These are phyloP conservation scores for Leishmania tropica DNA, from an alignment of 208 protist genomes.

Conservation along the genomic window DNA sequence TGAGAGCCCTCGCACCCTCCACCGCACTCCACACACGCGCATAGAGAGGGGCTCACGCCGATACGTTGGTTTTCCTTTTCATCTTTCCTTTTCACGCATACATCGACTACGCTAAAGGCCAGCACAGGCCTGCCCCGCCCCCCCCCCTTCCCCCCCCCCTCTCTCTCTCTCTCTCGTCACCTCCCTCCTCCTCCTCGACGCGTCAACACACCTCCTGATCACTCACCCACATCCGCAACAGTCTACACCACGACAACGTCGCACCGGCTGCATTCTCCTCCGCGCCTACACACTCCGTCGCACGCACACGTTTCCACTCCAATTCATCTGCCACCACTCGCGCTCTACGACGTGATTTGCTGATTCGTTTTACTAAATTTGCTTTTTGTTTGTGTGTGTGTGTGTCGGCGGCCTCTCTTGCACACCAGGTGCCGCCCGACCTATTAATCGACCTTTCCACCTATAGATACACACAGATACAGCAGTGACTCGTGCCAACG, in stretches of 20 bases:
- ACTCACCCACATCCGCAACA: not conserved
- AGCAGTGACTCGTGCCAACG: not conserved
- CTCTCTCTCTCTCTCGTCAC: not conserved
- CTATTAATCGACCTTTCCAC: not conserved
- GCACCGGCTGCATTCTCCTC: not conserved
- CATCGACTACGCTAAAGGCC: not conserved
- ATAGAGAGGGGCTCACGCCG: not conserved
- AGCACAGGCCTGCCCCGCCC: not conserved
- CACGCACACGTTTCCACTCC: not conserved
- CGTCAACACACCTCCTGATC: not conserved
- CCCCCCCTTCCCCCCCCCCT: not conserved
- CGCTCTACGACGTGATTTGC: not conserved
- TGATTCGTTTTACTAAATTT: not conserved
- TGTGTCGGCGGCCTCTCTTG: not conserved
- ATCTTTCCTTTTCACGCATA: not conserved
- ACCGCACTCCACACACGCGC: not conserved
- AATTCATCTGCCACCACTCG: not conserved
- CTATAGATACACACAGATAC: not conserved
- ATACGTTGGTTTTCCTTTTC: slow-evolving; percentile 6
- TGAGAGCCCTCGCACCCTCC: not conserved
- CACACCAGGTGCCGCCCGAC: not conserved
- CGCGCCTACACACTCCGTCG: not conserved
- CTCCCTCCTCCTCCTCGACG: not conserved
- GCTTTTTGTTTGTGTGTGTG: not conserved
- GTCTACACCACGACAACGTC: not conserved